Evolutionary conservation across 2,329 filamentous ascomycete genomes (phyloP).

Genomic region (Paracoccidioides lutzii): DNA sequence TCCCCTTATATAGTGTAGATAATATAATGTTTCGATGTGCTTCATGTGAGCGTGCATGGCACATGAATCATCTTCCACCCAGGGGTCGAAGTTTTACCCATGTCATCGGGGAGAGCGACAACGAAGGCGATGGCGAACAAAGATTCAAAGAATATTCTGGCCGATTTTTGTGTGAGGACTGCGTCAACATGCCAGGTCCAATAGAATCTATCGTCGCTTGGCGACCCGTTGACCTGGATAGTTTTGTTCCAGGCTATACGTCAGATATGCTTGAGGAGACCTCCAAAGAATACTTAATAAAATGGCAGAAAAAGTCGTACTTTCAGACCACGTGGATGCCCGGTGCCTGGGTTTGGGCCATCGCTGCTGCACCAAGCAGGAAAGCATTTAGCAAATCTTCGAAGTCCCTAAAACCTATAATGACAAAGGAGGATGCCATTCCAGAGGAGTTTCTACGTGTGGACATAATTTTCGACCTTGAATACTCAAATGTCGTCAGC

Average conservation of each 20-base stretch:
- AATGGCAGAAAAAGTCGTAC: conserved; percentile 73
- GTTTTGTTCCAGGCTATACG: conserved; percentile 41
- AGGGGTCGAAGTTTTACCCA: conserved; percentile 12
- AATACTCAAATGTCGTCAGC: conserved; percentile 47
- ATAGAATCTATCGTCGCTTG: conserved; percentile 75
- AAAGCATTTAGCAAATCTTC: conserved; percentile 62
- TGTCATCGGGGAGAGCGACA: conserved; percentile 15
- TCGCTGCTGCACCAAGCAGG: conserved; percentile 51
- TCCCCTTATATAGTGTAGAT: conserved; percentile 59
- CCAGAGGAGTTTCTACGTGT: conserved; percentile 74
- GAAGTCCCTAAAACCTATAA: conserved; percentile 49
- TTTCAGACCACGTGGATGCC: conserved; percentile 76
- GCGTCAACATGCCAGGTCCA: conserved; percentile 50
- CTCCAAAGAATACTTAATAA: conserved; percentile 83
- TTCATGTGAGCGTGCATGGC: conserved; percentile 64
- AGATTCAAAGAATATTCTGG: conserved; percentile 59
- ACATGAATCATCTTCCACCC: conserved; percentile 67
- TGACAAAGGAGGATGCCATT: conserved; percentile 64
- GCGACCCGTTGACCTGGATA: conserved; percentile 54
- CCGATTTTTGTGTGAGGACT: conserved; percentile 72
- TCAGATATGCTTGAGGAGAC: conserved; percentile 53
- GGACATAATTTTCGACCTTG: conserved; percentile 79
- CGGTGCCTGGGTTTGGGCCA: conserved; percentile 76
- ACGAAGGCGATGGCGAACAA: conserved; percentile 24
- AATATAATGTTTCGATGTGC: conserved; percentile 75